phyloP scores from a whole-genome alignment of 2,329 filamentous ascomycete species.

The Penicillium sp. region DNA sequence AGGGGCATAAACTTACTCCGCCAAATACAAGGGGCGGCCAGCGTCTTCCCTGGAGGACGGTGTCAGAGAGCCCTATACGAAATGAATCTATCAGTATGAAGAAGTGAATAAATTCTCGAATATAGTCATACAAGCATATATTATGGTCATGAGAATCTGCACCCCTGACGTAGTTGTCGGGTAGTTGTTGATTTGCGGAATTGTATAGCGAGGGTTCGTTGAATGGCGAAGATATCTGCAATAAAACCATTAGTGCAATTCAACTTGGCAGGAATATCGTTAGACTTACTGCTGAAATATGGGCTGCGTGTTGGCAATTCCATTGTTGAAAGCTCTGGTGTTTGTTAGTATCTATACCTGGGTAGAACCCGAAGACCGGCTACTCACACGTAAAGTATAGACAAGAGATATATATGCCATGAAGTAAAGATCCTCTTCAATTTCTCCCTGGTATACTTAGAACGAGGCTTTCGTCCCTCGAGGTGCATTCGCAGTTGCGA shows the following conservation, averaged over 20 bases:
- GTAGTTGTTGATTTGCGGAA: conserved; percentile 49
- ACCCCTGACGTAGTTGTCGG: conserved; percentile 58
- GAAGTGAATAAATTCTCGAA: neutral
- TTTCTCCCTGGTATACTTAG: conserved; percentile 49
- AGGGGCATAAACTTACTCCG: conserved; percentile 47
- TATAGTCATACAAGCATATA: conserved; percentile 51
- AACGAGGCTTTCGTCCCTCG: conserved; percentile 45
- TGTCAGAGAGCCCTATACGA: conserved; percentile 55
- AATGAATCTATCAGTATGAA: neutral
- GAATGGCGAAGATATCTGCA: conserved; percentile 24
- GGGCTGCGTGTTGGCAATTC: conserved; percentile 48
- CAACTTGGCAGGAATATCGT: neutral
- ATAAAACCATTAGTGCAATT: too few relatives aligned
- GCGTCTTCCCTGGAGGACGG: conserved; percentile 54
- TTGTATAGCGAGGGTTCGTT: conserved; percentile 42
- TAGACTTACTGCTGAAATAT: conserved; percentile 48
- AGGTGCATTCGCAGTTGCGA: conserved; percentile 49
- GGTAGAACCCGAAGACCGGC: too few relatives aligned
- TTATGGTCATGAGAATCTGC: conserved; percentile 56
- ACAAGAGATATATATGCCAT: conserved; percentile 63
- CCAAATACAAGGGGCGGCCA: conserved; percentile 64
- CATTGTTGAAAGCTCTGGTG: conserved; percentile 58
- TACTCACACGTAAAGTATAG: conserved; percentile 53
- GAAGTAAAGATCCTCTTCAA: conserved; percentile 58
- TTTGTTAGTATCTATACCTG: neutral